These are phyloP conservation scores for Macadamia tetraphylla DNA, from an alignment of 164 flowering plant species.

Conservation along the genomic window DNA sequence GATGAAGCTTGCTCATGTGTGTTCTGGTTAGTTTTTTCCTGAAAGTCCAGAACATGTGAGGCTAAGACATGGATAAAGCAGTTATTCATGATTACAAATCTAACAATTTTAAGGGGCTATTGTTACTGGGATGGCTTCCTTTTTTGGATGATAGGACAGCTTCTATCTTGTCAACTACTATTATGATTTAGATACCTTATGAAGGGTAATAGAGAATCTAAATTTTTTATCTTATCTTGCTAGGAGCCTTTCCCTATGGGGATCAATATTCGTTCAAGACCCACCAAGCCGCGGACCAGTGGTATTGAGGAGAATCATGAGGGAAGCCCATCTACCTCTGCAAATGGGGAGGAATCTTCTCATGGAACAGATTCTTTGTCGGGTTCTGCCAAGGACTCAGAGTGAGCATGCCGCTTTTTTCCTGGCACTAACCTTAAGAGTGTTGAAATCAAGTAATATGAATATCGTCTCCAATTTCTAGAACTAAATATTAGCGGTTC, in stretches of 20 bases:
- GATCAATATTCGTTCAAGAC: slow-evolving; percentile 46
- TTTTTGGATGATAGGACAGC: too few relatives aligned
- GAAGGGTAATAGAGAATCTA: not conserved
- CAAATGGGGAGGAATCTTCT: slow-evolving; percentile 41
- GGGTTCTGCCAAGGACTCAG: slow-evolving; percentile 46
- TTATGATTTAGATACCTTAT: not conserved
- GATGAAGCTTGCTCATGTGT: too few relatives aligned
- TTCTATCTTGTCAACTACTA: too few relatives aligned
- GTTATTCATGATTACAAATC: too few relatives aligned
- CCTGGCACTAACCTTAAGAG: slow-evolving; percentile 26
- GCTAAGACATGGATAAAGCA: too few relatives aligned
- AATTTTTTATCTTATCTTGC: not conserved
- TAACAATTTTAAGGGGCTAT: too few relatives aligned
- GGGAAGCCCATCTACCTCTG: slow-evolving; percentile 38
- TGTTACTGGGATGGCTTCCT: too few relatives aligned
- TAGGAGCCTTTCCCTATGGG: slow-evolving; percentile 95
- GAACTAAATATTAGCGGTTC: not conserved
- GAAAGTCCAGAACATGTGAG: too few relatives aligned
- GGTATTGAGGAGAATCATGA: slow-evolving; percentile 41
- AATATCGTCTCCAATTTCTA: slow-evolving; percentile 8
- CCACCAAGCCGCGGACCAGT: slow-evolving; percentile 39
- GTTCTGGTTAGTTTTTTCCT: too few relatives aligned
- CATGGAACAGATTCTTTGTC: slow-evolving; percentile 36
- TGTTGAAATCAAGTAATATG: slow-evolving; percentile 4
- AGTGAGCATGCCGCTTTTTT: slow-evolving; percentile 22